phyloP scores from a whole-genome alignment of 2,329 filamentous ascomycete genomes.

The Clonostachys chloroleuca region DNA sequence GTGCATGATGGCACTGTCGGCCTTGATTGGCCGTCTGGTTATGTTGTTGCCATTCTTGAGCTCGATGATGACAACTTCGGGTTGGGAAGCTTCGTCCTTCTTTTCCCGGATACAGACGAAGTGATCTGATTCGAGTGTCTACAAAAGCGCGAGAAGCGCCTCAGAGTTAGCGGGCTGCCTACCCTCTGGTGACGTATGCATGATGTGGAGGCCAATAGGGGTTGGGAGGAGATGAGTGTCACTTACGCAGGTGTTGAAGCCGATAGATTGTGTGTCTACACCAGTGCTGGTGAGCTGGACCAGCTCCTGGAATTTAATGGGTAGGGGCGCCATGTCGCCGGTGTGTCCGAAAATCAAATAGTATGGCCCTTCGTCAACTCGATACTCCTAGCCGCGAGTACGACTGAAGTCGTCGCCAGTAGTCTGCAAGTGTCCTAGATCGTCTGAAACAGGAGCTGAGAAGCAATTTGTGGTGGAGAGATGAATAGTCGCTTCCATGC shows the following conservation, averaged over 20 bases:
- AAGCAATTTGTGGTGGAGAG: conserved; percentile 10
- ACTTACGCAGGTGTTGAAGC: conserved; percentile 76
- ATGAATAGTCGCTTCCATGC: conserved; percentile 28
- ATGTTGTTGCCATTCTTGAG: conserved; percentile 97
- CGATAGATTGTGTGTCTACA: conserved; percentile 52
- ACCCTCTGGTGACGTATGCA: conserved; percentile 5
- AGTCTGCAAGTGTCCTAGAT: not conserved
- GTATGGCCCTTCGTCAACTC: conserved; percentile 12
- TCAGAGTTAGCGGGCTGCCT: conserved; percentile 9
- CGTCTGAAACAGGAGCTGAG: not conserved
- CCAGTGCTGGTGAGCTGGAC: conserved; percentile 58
- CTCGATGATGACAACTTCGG: conserved; percentile 96
- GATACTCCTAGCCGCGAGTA: conserved; percentile 13
- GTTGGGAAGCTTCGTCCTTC: conserved; percentile 75
- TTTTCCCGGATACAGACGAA: conserved; percentile 97
- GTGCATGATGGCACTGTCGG: conserved; percentile 99
- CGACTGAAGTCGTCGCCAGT: conserved; percentile 1
- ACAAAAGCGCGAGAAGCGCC: conserved; percentile 3
- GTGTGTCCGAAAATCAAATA: conserved; percentile 17
- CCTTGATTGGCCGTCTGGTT: conserved; percentile 92
- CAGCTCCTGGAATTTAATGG: conserved; percentile 91
- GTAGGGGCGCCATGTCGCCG: conserved; percentile 62
- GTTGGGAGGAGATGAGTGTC: conserved; percentile 7
- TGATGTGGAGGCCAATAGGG: not conserved
- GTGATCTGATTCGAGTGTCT: conserved; percentile 97